Percentiles rank a stretch among this genome's conserved stretches.
Evolutionary conservation across 164 flowering plant genomes (phyloP).

Genomic region (Stephania yunnanensis): DNA sequence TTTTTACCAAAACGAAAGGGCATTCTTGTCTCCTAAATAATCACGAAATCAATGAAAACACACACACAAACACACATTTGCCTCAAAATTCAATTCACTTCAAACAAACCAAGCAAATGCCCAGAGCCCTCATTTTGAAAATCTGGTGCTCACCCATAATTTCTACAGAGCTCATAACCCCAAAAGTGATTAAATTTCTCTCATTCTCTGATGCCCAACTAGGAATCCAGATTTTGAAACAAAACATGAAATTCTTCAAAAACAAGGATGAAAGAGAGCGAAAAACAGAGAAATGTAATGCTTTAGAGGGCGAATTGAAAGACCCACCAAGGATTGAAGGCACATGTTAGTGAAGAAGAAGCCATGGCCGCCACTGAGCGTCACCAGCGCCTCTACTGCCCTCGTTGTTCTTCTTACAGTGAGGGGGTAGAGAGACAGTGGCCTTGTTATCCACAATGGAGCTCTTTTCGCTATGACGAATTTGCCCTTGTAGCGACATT

Average conservation of each 20-base stretch:
- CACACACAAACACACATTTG: neutral
- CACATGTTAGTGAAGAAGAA: constrained; percentile 34
- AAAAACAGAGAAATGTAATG: neutral
- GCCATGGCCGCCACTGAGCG: constrained; percentile 27
- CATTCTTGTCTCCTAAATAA: too few relatives aligned
- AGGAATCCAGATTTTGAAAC: neutral
- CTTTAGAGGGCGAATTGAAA: neutral
- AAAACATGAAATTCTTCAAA: neutral
- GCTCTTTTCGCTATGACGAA: neutral
- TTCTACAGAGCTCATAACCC: neutral
- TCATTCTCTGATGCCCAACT: neutral
- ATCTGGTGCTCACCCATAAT: neutral
- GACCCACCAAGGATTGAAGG: constrained; percentile 33
- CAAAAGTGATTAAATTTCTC: neutral
- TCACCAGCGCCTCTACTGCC: neutral
- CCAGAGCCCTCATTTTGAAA: neutral
- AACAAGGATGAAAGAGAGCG: neutral
- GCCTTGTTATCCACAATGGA: neutral
- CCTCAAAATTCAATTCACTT: neutral
- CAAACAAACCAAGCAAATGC: neutral
- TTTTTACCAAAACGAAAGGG: too few relatives aligned
- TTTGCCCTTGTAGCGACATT: neutral
- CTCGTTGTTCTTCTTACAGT: neutral
- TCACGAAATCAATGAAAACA: too few relatives aligned
- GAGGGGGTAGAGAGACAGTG: neutral